Base-by-base conservation (phyloP, 192 early-diverging fungal species). In the Podila verticillata region DNA sequence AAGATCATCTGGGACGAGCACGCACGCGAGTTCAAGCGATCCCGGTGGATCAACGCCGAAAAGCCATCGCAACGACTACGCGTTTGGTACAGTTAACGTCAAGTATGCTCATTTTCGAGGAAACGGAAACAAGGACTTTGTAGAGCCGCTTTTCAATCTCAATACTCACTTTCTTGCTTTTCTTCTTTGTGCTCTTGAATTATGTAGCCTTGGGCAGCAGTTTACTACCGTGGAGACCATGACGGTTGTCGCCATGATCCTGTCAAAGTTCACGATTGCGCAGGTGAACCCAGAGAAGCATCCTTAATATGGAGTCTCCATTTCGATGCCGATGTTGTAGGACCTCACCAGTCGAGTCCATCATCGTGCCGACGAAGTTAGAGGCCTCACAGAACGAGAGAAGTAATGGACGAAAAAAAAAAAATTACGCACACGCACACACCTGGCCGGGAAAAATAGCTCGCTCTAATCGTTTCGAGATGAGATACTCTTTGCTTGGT, bases 1-100 rank as follows among this genome's bases (percentile, higher is more conserved):
- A 65, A 84, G 56, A 58, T 66, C 10, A 61, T 91, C 35, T 93
- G 91, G 92, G 92, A 91, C 22, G 57, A 66, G 29, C 85, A 92
- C 63, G 91, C 89, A 8, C 65, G 59, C 34, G 68, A 86, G 57
- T 93, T 90, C 65, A 68, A 77, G 10, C 92, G 91, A 17, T 87
- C 90, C 48, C 83, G 91, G 5, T 93, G 91, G 87, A 68, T 92
- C 22, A 57, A 68, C 12, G 67, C 48, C 15, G 75, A 68, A 34
- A 63, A 65, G 34, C 67, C 62, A 28, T 64, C 49, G 7, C 78
- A 67, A 29, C 78, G 82, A 8, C 82, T 75, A 10, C 49, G 82
- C 7, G 56, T 65, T n/a, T 83, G 82, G 35, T 36, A 36, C 7
- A 7, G 9, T 36, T n/a, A n/a, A n/a, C n/a, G n/a, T n/a, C n/a